Evolutionary conservation across 805 yeast species (phyloP).

Genomic region (Wickerhamiella occidentalis): DNA sequence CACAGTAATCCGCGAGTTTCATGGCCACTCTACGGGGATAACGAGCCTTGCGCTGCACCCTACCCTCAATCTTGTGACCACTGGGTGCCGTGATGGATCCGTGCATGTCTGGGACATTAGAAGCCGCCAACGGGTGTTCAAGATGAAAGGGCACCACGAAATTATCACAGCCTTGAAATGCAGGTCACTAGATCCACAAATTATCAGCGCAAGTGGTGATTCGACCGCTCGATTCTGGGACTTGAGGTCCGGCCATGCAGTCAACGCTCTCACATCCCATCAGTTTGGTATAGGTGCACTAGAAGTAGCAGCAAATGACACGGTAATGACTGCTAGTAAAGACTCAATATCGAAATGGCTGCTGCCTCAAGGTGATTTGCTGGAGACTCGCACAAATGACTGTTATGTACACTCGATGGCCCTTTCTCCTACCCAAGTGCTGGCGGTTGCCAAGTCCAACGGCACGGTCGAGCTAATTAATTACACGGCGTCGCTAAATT

Average conservation of each 20-base stretch:
- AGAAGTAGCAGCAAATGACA: constrained; percentile 54
- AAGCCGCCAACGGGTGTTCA: constrained; percentile 59
- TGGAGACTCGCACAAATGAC: constrained; percentile 39
- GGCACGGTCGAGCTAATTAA: constrained; percentile 66
- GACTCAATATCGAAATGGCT: constrained; percentile 77
- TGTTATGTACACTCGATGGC: constrained; percentile 58
- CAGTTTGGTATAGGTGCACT: constrained; percentile 68
- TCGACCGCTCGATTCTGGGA: constrained; percentile 86
- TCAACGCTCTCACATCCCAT: constrained; percentile 70
- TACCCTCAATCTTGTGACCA: constrained; percentile 52
- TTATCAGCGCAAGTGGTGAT: constrained; percentile 74
- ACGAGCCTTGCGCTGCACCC: constrained; percentile 81
- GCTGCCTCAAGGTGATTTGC: constrained; percentile 61
- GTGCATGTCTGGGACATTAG: constrained; percentile 92
- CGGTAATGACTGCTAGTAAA: constrained; percentile 70
- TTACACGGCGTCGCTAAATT: constrained; percentile 63
- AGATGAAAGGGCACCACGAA: constrained; percentile 67
- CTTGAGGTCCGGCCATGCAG: constrained; percentile 61
- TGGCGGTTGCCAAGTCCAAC: constrained; percentile 71
- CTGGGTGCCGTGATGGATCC: constrained; percentile 82
- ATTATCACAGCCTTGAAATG: constrained; percentile 60
- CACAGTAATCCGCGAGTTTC: constrained; percentile 69
- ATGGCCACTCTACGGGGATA: constrained; percentile 88
- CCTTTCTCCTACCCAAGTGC: constrained; percentile 45
- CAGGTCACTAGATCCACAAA: constrained; percentile 70